phyloP scores from a whole-genome alignment of 768 basidiomycete genomes.

The Paxillus ammoniavirescens region DNA sequence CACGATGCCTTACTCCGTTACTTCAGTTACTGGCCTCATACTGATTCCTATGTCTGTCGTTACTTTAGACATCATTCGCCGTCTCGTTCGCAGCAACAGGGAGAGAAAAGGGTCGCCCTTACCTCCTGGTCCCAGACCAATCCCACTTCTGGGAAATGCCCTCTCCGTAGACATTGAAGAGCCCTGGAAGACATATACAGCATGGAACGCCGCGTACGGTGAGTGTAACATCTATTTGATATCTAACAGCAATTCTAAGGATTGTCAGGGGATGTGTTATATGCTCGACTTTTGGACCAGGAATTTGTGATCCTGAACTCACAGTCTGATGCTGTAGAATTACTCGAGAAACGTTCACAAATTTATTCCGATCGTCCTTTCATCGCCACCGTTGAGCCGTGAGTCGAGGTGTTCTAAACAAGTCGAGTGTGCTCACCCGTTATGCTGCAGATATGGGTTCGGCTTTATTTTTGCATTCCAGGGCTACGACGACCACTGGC shows the following conservation, averaged over 20 bases:
- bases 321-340: conserved; percentile 37
- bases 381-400: conserved; percentile 11
- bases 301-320: conserved; percentile 44
- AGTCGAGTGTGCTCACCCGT: too few relatives aligned
- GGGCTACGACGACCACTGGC: conserved; percentile 6
- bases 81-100: too few relatives aligned
- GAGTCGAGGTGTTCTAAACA: background rate
- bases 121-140: conserved; percentile 11
- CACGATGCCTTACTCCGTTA: too few relatives aligned
- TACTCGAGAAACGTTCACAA: conserved; percentile 43
- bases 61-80: too few relatives aligned
- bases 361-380: conserved; percentile 51
- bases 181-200: conserved; percentile 9
- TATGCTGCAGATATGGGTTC: conserved; percentile 6
- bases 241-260: background rate
- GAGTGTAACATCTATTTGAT: background rate
- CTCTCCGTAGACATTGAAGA: conserved; percentile 1
- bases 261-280: conserved; percentile 40
- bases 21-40: too few relatives aligned
- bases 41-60: too few relatives aligned
- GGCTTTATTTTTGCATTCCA: conserved; percentile 1
- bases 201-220: conserved; percentile 9
- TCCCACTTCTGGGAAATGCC: conserved; percentile 3
- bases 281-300: conserved; percentile 44
- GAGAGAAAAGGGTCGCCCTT: conserved; percentile 3